Evolutionary conservation across 768 basidiomycete genomes (phyloP).

Genomic region (Russula dissimulans): DNA sequence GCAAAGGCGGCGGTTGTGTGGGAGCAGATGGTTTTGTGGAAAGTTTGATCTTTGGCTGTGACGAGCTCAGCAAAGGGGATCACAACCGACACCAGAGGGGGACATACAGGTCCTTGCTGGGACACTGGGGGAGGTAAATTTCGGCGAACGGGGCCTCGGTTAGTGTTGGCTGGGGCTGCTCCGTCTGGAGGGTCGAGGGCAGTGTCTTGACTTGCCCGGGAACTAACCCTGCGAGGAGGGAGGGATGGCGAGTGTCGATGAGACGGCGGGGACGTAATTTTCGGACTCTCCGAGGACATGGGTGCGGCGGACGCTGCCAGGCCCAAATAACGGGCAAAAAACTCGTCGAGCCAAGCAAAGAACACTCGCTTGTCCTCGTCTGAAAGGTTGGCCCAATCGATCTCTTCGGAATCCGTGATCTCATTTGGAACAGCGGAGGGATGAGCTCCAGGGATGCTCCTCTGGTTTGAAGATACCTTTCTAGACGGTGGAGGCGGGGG

Average conservation of each 20-base stretch:
- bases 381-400: conserved; percentile 66
- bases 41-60: conserved; percentile 15
- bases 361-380: conserved; percentile 60
- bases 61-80: not conserved
- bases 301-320: conserved; percentile 14
- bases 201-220: not conserved
- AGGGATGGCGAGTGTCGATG: not conserved
- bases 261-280: not conserved
- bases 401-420: conserved; percentile 20
- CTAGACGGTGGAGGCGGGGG: not conserved
- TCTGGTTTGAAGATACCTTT: not conserved
- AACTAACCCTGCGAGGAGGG: not conserved
- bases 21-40: conserved; percentile 8
- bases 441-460: not conserved
- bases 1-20: not conserved
- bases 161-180: not conserved
- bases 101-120: conserved; percentile 6
- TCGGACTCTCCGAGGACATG: not conserved
- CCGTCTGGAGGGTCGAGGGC: not conserved
- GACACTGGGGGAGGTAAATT: conserved; percentile 4
- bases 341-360: conserved; percentile 76
- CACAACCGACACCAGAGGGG: not conserved
- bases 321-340: conserved; percentile 45
- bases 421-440: not conserved
- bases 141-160: not conserved